Percentiles rank a stretch among this genome's conserved stretches.
phyloP scores from a whole-genome alignment of 768 basidiomycete genomes.

The Mycena venus region DNA sequence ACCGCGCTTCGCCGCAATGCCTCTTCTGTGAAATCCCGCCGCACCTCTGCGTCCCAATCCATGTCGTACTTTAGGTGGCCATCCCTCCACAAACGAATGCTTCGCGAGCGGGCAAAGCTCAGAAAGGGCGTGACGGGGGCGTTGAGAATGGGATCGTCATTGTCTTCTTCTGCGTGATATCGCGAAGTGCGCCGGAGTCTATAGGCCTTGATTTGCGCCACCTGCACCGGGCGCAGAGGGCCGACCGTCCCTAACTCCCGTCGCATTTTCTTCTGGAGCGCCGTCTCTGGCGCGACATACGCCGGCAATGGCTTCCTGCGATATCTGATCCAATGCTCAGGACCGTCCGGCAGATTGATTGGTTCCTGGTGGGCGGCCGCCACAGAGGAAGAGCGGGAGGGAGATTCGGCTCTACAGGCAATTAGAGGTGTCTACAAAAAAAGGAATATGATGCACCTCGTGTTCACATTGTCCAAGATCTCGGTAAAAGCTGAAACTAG shows the following conservation, averaged over 20 bases:
- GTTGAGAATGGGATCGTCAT: no score
- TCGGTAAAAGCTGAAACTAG: no score
- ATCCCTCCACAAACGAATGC: neutral
- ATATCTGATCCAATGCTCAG: no score
- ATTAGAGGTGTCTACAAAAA: no score
- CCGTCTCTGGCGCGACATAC: neutral
- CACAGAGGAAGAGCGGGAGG: no score
- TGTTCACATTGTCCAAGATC: no score
- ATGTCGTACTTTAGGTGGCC: neutral
- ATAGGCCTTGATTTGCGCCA: neutral
- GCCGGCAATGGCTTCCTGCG: neutral
- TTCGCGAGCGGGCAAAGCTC: neutral
- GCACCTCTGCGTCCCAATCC: neutral
- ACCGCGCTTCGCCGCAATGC: neutral
- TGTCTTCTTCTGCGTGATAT: neutral
- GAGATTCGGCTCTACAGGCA: no score
- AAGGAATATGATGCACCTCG: no score
- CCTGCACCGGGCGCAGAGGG: neutral
- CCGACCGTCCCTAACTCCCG: neutral
- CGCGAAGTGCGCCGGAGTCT: neutral
- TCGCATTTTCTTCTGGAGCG: neutral
- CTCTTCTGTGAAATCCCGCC: neutral
- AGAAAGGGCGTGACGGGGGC: neutral
- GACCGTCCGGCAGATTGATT: no score
- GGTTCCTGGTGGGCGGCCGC: no score